A percentile compares a stretch with the other conserved stretches of the same genome.
Evolutionary conservation across 2,329 filamentous ascomycete species (phyloP).

Genomic region (Xylogone sp.): DNA sequence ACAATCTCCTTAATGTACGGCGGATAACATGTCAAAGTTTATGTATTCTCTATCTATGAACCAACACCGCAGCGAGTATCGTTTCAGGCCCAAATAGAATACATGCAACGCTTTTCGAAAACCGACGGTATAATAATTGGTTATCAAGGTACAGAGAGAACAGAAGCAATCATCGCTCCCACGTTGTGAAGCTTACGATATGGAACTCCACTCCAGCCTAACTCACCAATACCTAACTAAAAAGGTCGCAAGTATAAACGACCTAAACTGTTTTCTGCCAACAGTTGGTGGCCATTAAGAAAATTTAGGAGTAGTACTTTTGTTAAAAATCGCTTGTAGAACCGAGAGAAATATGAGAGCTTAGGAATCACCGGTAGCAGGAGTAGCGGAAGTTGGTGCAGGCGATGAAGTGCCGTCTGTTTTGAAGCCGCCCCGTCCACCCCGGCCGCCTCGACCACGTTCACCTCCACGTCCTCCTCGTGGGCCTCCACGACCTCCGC

Average conservation of each 20-base stretch:
- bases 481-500: slow-evolving; percentile 54
- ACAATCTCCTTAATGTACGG: background rate
- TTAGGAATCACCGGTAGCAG: slow-evolving; percentile 34
- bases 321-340: slow-evolving; percentile 14
- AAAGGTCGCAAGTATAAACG: slow-evolving; percentile 20
- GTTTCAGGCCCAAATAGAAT: slow-evolving; percentile 28
- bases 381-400: slow-evolving; percentile 48
- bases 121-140: slow-evolving; percentile 24
- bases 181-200: slow-evolving; percentile 28
- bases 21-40: background rate
- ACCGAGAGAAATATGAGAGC: slow-evolving; percentile 18
- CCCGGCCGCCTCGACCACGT: slow-evolving; percentile 52
- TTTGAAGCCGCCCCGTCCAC: slow-evolving; percentile 50
- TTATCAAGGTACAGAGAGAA: slow-evolving; percentile 29
- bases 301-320: slow-evolving; percentile 28
- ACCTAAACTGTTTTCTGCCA: slow-evolving; percentile 23
- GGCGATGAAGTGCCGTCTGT: slow-evolving; percentile 48
- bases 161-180: slow-evolving; percentile 28
- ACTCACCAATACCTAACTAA: slow-evolving; percentile 23
- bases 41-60: slow-evolving; percentile 1
- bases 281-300: slow-evolving; percentile 26
- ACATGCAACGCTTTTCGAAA: slow-evolving; percentile 30
- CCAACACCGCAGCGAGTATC: slow-evolving; percentile 14
- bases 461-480: slow-evolving; percentile 51
- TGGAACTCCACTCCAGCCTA: slow-evolving; percentile 27